Conservation (phyloP, 2,329 filamentous ascomycete species). For the Aspergillus japonicus region DNA sequence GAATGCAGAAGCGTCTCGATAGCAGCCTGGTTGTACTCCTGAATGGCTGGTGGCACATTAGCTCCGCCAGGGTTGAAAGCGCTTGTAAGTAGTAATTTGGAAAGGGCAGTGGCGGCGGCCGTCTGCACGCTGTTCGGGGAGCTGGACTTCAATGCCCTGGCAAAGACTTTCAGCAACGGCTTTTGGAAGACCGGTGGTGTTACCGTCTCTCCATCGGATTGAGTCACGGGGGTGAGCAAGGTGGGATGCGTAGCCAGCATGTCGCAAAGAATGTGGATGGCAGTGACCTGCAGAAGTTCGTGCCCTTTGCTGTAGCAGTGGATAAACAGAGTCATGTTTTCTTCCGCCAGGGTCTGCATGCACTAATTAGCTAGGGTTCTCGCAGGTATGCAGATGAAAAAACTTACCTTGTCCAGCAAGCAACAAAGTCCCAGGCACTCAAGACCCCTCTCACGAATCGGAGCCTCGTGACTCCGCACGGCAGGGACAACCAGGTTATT, state of each 20-base stretch:
- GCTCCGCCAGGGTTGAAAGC: constrained; percentile 56
- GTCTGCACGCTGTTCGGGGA: constrained; percentile 74
- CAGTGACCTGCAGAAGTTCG: constrained; percentile 82
- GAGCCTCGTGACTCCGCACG: constrained; percentile 87
- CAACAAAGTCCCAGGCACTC: constrained; percentile 88
- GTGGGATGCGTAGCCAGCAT: constrained; percentile 86
- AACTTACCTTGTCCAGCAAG: constrained; percentile 72
- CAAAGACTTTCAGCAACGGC: constrained; percentile 78
- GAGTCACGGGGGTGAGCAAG: constrained; percentile 61
- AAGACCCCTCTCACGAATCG: constrained; percentile 85
- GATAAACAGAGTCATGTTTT: constrained; percentile 89
- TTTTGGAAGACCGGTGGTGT: constrained; percentile 51
- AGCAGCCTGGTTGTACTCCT: constrained; percentile 54
- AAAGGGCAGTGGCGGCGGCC: constrained; percentile 75
- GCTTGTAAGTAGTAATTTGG: constrained; percentile 79
- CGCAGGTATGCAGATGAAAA: not conserved
- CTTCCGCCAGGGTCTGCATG: constrained; percentile 72
- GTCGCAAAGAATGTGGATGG: constrained; percentile 87
- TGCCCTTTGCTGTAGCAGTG: constrained; percentile 96
- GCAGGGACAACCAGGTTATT: constrained; percentile 96
- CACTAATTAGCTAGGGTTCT: constrained; percentile 14
- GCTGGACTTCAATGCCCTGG: constrained; percentile 72
- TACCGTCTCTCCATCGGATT: constrained; percentile 51
- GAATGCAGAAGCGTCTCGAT: constrained; percentile 75
- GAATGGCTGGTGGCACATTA: constrained; percentile 55